Evolutionary conservation across 495 filamentous ascomycete genomes (phyloP).

Genomic region (Aspergillus hancockii): DNA sequence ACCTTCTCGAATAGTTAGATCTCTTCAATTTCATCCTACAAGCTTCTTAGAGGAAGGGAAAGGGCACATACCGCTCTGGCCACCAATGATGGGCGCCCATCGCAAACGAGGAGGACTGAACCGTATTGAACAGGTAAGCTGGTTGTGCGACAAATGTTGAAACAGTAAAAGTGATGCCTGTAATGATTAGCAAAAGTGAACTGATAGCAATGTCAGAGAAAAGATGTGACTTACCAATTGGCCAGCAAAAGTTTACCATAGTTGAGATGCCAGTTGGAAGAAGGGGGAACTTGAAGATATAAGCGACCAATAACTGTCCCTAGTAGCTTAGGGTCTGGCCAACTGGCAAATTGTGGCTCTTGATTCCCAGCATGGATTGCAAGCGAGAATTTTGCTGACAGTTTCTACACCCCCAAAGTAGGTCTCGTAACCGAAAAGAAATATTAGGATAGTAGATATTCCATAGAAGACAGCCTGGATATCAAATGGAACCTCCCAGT

Average conservation of each 20-base stretch:
- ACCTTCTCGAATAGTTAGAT: conserved; percentile 19
- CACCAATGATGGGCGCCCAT: conserved; percentile 40
- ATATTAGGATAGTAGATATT: conserved; percentile 40
- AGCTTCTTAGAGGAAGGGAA: neutral
- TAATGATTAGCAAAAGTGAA: neutral
- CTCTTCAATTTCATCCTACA: neutral
- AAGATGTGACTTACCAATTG: conserved; percentile 30
- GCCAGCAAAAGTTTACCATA: conserved; percentile 41
- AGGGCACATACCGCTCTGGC: conserved; percentile 27
- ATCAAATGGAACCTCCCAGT: conserved; percentile 48
- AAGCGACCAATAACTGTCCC: conserved; percentile 27
- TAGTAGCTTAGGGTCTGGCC: conserved; percentile 23
- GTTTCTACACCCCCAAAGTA: conserved; percentile 35
- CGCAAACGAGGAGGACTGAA: conserved; percentile 40
- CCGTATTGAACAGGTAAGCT: conserved; percentile 38
- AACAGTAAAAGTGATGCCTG: conserved; percentile 42
- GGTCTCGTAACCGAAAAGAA: conserved; percentile 51
- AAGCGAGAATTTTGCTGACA: conserved; percentile 17
- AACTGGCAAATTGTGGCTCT: conserved; percentile 36
- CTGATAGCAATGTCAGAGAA: neutral
- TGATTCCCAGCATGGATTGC: conserved; percentile 53
- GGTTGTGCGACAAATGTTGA: conserved; percentile 39
- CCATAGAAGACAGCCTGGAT: conserved; percentile 49
- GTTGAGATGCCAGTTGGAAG: conserved; percentile 34
- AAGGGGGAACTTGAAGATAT: conserved; percentile 38